Evolutionary conservation across 768 basidiomycete genomes (phyloP), one percentile per base, ranked within the genome.

Genomic region (Tubosaeta sp.): DNA sequence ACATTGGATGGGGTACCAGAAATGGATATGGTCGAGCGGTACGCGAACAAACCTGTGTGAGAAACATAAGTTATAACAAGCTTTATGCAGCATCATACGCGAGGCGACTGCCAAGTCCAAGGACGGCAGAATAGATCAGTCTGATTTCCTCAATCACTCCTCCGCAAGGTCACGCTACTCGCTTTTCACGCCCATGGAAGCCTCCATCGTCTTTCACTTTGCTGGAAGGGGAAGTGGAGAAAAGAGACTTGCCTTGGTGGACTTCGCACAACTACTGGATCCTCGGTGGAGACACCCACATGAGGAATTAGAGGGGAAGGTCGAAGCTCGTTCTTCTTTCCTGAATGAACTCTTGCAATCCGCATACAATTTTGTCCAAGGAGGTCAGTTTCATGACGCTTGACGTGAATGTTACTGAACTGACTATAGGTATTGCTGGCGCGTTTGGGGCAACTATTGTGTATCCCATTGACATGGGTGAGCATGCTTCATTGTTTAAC

Each of bases 181-280:
- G 34, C 79, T 95, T 46, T 97, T 97, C 69, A 94, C 93, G 1
- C 95, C 95, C 4, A 95, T 97, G 90, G 95, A 98, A 69, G 92
- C 89, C n/a, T 82, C 87, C 47, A 96, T 98, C 62, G 85, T 99
- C 62, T 99, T 97, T 74, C 95, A 99, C 69, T 98, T 97, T 72
- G 94, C 94, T 24, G 86, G 90, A 12, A 82, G 93, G 42, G 94
- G 94, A 13, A 73, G 76, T 40, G 72, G 75, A 3, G 73, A 74
- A 42, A 82, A 85, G 61, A 80, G 93, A 19, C 78, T 99, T 46
- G 81, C 92, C 10, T 70, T 95, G 34, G 70, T 90, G 39, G 96
- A 99, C 68, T 99, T 99, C 69, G 91, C 86, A 18, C 91, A 94
- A 61, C 71, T 98, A 21, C 72, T 98, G 48, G 94, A 98, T 66